These are phyloP conservation scores for Calocybe indica DNA, from an alignment of 768 basidiomycete species.

Conservation along the genomic window DNA sequence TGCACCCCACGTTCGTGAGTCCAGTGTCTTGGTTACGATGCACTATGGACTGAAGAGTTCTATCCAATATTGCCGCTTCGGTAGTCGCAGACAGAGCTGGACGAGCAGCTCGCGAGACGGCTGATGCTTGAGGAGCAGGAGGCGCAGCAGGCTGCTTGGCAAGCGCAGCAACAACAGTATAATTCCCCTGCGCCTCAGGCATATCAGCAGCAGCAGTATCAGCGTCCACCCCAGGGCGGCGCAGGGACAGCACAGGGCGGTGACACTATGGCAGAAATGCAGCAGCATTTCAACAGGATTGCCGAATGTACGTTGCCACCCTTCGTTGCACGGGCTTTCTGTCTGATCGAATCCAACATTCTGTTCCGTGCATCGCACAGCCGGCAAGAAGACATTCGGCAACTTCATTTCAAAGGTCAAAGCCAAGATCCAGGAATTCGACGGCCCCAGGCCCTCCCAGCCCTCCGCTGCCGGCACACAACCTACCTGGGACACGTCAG, in stretches of 20 bases:
- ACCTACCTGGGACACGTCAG: conserved; percentile 7
- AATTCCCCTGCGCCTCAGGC: conserved; percentile 3
- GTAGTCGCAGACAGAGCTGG: conserved; percentile 62
- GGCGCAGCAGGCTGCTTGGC: conserved; percentile 29
- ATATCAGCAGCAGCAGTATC: conserved; percentile 12
- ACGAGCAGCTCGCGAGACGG: conserved; percentile 73
- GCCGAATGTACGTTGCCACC: conserved; percentile 73
- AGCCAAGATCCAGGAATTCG: conserved; percentile 79
- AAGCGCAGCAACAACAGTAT: conserved; percentile 18
- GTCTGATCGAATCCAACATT: background rate
- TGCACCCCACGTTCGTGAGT: conserved; percentile 19
- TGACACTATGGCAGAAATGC: conserved; percentile 61
- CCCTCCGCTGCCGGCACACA: background rate
- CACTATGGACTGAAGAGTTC: background rate
- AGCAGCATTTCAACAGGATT: conserved; percentile 69
- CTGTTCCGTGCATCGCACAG: conserved; percentile 23
- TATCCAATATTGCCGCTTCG: background rate
- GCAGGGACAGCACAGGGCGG: conserved; percentile 8
- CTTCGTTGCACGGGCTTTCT: conserved; percentile 25
- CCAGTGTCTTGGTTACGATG: conserved; percentile 6
- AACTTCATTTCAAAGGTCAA: conserved; percentile 70
- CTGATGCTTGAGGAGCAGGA: conserved; percentile 61
- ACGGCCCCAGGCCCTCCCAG: conserved; percentile 33
- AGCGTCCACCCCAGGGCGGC: conserved; percentile 17
- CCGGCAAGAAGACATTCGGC: conserved; percentile 75